Evolutionary conservation across 768 basidiomycete genomes (phyloP).

Genomic region (Suillus tomentosus): DNA sequence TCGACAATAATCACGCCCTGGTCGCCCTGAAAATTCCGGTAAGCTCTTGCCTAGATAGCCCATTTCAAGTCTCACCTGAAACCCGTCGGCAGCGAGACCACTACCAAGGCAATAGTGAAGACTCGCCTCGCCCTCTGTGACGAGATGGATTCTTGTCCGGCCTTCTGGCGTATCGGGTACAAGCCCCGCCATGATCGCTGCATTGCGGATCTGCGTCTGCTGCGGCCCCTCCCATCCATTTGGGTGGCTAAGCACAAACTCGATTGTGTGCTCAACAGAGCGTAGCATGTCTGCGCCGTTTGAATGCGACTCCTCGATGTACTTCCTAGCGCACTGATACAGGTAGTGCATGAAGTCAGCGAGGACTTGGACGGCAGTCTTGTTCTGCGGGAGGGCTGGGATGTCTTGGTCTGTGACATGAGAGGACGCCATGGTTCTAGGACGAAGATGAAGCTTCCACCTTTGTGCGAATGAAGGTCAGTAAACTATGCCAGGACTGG

Average conservation of each 20-base stretch:
- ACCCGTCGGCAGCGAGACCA: slow-evolving; percentile 32
- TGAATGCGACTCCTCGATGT: slow-evolving; percentile 47
- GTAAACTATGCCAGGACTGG: not conserved
- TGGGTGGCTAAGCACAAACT: slow-evolving; percentile 50
- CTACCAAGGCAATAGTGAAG: slow-evolving; percentile 49
- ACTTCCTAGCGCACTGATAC: slow-evolving; percentile 42
- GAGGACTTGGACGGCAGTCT: slow-evolving; percentile 45
- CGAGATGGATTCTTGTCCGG: slow-evolving; percentile 42
- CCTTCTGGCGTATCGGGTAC: slow-evolving; percentile 39
- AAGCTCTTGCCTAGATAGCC: not conserved
- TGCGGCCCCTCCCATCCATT: slow-evolving; percentile 51
- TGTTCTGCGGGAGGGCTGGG: slow-evolving; percentile 45
- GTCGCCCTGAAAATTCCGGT: slow-evolving; percentile 35
- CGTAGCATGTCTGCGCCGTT: slow-evolving; percentile 44
- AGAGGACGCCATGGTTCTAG: slow-evolving; percentile 23
- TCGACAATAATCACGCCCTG: slow-evolving; percentile 58
- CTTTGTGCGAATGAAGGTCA: slow-evolving; percentile 20
- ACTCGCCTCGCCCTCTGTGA: slow-evolving; percentile 57
- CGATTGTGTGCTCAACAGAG: slow-evolving; percentile 41
- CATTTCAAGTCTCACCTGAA: slow-evolving; percentile 23
- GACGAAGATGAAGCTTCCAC: slow-evolving; percentile 41
- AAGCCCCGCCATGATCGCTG: slow-evolving; percentile 44
- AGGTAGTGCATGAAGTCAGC: slow-evolving; percentile 53
- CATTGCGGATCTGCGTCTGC: slow-evolving; percentile 45
- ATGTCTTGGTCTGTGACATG: slow-evolving; percentile 36